Evolutionary conservation across 768 basidiomycete species (phyloP), one percentile per base, ranked within the genome.

Genomic region (Suillus spraguei): DNA sequence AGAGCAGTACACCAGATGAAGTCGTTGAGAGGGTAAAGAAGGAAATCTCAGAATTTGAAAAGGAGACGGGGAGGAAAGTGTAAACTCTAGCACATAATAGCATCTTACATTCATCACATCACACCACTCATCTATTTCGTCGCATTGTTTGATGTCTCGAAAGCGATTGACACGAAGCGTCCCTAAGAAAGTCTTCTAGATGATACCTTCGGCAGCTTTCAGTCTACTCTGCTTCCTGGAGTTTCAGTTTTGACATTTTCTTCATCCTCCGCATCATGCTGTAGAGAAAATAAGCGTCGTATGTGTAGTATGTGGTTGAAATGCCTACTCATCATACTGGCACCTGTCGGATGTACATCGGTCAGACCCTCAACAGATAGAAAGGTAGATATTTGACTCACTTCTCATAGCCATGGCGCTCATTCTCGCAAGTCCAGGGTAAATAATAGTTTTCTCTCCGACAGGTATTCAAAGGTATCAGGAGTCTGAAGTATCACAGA

Each of bases 341-440:
- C 95, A 97, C 79, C 94, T 97, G 56, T 32, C 24, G 56, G 53
- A 11, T 42, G 38, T 56, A 11, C 11, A 36, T 58, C 20, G 35
- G 49, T 60, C 54, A 39, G 33, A 32, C 62, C 58, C 14, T 35
- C 39, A 47, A 10, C 28, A 52, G 52, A 49, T 46, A 50, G 38
- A 22, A 28, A 14, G 14, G 28, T 36, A 42, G 39, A 55, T 44
- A 20, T 6, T 17, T 11, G 28, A 81, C 88, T 70, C 72, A 91
- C 93, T 92, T 88, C 80, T 97, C 94, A 72, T 97, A 92, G 39
- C 81, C 81, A 73, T 94, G 90, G 65, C 89, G 82, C 79, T 97
- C 91, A 67, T 95, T 87, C 74, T 94, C 91, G 75, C 95, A 97
- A 67, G 95, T 89, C 95, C 95, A 97, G n/a, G 92, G 89, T 70